phyloP scores from a whole-genome alignment of 2,329 filamentous ascomycete species.

The Sporothrix pallida region DNA sequence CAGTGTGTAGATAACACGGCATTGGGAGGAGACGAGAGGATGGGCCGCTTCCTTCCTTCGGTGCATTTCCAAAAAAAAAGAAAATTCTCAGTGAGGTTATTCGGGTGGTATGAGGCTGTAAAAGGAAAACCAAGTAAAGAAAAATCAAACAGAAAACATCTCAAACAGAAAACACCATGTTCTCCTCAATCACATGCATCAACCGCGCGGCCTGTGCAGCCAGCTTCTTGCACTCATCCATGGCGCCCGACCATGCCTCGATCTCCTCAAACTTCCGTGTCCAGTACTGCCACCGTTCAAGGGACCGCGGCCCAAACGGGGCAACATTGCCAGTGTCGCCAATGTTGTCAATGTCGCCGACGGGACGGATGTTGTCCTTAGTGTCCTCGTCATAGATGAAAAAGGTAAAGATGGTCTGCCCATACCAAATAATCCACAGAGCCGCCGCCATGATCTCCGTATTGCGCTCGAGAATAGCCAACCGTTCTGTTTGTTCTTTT shows the following conservation, averaged over 20 bases:
- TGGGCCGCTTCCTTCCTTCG: too few species aligned
- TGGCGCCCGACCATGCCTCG: neutral
- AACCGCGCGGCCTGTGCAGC: slow-evolving; percentile 1
- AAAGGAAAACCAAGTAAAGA: too few species aligned
- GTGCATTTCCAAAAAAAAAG: too few species aligned
- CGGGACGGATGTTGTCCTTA: neutral
- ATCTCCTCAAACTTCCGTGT: slow-evolving; percentile 18
- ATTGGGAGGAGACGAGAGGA: too few species aligned
- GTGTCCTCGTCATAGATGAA: slow-evolving; percentile 22
- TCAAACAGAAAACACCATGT: slow-evolving; percentile 25
- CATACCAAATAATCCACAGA: slow-evolving; percentile 28
- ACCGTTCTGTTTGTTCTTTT: neutral
- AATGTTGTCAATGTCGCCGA: slow-evolving; percentile 4
- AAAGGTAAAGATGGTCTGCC: slow-evolving; percentile 28
- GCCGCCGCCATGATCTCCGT: slow-evolving; percentile 22
- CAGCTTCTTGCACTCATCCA: slow-evolving; percentile 25
- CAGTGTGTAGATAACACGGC: too few species aligned
- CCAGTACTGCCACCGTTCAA: slow-evolving; percentile 27
- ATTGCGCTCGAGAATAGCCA: neutral
- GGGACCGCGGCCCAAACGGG: slow-evolving; percentile 19
- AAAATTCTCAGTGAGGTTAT: too few species aligned
- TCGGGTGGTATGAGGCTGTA: too few species aligned
- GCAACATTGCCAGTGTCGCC: neutral
- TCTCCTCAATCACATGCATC: slow-evolving; percentile 23
- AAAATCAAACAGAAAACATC: neutral